Evolutionary conservation across 2,329 filamentous ascomycete genomes (phyloP), one percentile per base, ranked within the genome.

Genomic region (Ramularia collo-cygni): DNA sequence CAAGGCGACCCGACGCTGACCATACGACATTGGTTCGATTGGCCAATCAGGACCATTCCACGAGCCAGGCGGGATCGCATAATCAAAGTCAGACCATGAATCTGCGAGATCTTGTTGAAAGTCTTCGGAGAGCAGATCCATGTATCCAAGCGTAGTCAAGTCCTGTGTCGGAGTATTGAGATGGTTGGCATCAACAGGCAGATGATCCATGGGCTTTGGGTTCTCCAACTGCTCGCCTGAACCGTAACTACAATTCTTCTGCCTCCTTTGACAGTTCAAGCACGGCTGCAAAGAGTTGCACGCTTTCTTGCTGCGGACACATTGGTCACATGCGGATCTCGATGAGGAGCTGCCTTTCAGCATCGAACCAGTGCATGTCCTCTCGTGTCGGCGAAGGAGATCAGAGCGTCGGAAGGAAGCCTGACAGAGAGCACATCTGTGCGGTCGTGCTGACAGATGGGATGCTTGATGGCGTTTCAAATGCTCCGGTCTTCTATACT

Each of bases 401-500:
- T 39, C 37, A 8, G 37, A 39, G 17, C 37, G 37, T 19, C 33
- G 37, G n/a, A 39, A 39, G n/a, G 17, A 21, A 9, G 18, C 13
- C 18, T 39, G 37, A 13, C 29, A 39, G 28, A 39, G 37, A n/a
- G 29, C 9, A 31, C 37, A 39, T 19, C 21, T 28, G 21, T 34
- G 14, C 37, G 16, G 29, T n/a, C 21, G 32, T 19, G 14, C 37
- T n/a, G 28, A 18, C 16, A 21, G n/a, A 17, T 39, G 37, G 19
- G 9, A 33, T 21, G 31, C 26, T 9, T 18, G 12, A 14, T 39
- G 37, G 19, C 37, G 29, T 33, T 39, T 34, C 29, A 34, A 24
- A 21, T 39, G 30, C 21, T 39, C 37, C 4, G 37, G 21, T 39
- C 37, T 8, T 28, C 33, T 39, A 31, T 39, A 39, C n/a, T 21